Evolutionary conservation across 768 basidiomycete genomes (phyloP).

Genomic region (Chiua virens): DNA sequence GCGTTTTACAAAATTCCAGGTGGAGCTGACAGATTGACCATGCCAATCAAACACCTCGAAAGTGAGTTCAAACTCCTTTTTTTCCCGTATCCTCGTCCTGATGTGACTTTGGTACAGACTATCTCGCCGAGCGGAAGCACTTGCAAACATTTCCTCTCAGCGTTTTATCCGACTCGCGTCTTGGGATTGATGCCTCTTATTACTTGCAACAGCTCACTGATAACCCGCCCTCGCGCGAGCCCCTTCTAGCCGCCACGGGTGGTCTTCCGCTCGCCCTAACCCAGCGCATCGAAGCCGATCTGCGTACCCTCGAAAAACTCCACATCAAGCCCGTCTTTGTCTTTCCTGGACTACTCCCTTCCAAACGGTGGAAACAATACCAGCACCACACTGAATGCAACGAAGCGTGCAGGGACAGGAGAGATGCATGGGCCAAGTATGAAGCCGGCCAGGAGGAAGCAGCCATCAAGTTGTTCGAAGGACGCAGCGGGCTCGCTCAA

Average conservation of each 20-base stretch:
- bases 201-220: conserved; percentile 83
- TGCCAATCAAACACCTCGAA: conserved; percentile 86
- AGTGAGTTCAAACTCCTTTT: conserved; percentile 44
- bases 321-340: conserved; percentile 99
- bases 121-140: conserved; percentile 86
- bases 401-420: conserved; percentile 72
- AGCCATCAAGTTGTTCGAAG: conserved; percentile 82
- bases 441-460: conserved; percentile 90
- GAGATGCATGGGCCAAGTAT: conserved; percentile 91
- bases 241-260: conserved; percentile 91
- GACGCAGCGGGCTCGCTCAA: conserved; percentile 66
- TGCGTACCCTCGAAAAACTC: conserved; percentile 85
- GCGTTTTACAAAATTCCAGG: not conserved
- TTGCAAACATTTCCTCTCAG: conserved; percentile 78
- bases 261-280: conserved; percentile 90
- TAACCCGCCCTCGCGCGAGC: conserved; percentile 76
- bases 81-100: not conserved
- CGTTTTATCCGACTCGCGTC: conserved; percentile 84
- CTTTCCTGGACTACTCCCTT: conserved; percentile 85
- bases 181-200: conserved; percentile 94
- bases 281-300: conserved; percentile 86
- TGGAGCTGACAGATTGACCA: conserved; percentile 31
- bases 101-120: conserved; percentile 47
- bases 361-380: conserved; percentile 61
- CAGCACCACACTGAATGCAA: conserved; percentile 54